Conservation (phyloP, 805 yeast species). For the Teunomyces aglyptinius region DNA sequence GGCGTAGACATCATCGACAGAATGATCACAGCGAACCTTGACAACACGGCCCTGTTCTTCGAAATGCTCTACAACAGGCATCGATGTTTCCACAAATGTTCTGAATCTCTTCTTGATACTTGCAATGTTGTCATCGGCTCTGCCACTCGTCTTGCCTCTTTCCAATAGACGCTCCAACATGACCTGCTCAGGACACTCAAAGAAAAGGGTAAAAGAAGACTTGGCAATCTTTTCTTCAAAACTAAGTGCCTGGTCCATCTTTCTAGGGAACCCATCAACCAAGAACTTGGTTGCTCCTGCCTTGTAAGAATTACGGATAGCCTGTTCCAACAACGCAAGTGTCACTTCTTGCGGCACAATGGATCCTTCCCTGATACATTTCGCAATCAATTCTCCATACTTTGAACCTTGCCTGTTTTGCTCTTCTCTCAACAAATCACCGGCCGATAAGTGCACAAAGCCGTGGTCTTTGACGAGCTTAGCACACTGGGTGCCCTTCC, state of each 20-base stretch:
- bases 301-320: constrained; percentile 55
- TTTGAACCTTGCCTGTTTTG: constrained; percentile 79
- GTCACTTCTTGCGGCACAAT: constrained; percentile 96
- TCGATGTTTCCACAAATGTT: constrained; percentile 81
- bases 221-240: constrained; percentile 77
- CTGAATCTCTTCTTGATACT: constrained; percentile 86
- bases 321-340: constrained; percentile 74
- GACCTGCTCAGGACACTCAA: constrained; percentile 77
- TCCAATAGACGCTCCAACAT: constrained; percentile 84
- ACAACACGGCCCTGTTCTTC: constrained; percentile 74
- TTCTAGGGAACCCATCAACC: constrained; percentile 96
- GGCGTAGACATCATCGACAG: constrained; percentile 74
- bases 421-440: constrained; percentile 91
- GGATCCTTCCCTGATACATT: constrained; percentile 79
- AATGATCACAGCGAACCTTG: constrained; percentile 71
- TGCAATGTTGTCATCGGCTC: constrained; percentile 90
- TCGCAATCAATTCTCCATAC: constrained; percentile 81
- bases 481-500: constrained; percentile 96
- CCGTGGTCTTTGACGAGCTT: constrained; percentile 76
- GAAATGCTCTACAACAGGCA: constrained; percentile 90
- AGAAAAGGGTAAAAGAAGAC: constrained; percentile 68
- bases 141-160: constrained; percentile 93
- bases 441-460: constrained; percentile 92
- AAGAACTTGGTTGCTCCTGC: constrained; percentile 65
- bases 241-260: constrained; percentile 97